A percentile compares a stretch with the other conserved stretches of the same genome.
These are phyloP conservation scores for Ogataea saltuana DNA, from an alignment of 805 yeast genomes.

Conservation along the genomic window DNA sequence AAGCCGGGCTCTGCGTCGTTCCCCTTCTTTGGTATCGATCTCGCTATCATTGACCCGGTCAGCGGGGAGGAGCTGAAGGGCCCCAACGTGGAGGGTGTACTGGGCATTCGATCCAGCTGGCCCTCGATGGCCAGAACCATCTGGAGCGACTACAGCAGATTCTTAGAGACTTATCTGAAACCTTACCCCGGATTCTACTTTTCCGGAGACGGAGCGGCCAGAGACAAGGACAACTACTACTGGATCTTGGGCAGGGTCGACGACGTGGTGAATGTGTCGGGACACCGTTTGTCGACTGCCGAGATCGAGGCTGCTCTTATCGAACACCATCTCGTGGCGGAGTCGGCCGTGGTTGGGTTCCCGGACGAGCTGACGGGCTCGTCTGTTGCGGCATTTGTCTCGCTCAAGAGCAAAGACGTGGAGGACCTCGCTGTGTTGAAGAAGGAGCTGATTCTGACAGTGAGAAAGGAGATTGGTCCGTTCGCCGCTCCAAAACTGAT, in stretches of 20 bases:
- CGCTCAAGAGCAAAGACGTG: slow-evolving; percentile 56
- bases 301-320: slow-evolving; percentile 83
- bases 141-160: slow-evolving; percentile 74
- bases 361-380: slow-evolving; percentile 84
- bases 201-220: slow-evolving; percentile 89
- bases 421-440: slow-evolving; percentile 55
- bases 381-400: slow-evolving; percentile 81
- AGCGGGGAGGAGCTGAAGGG: slow-evolving; percentile 68
- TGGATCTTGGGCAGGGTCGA: slow-evolving; percentile 89
- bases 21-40: slow-evolving; percentile 81
- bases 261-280: slow-evolving; percentile 85
- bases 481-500: slow-evolving; percentile 83
- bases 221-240: slow-evolving; percentile 80
- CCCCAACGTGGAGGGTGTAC: slow-evolving; percentile 77
- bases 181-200: slow-evolving; percentile 83
- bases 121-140: slow-evolving; percentile 85
- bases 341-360: slow-evolving; percentile 82
- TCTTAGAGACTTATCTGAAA: slow-evolving; percentile 75
- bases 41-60: slow-evolving; percentile 72
- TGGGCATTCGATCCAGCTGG: slow-evolving; percentile 73
- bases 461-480: slow-evolving; percentile 79
- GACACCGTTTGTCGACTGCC: slow-evolving; percentile 86
- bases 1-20: slow-evolving; percentile 85
- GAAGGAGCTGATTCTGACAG: slow-evolving; percentile 66
- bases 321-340: slow-evolving; percentile 70